phyloP scores from a whole-genome alignment of 768 basidiomycete species.

The Suillus decipiens region DNA sequence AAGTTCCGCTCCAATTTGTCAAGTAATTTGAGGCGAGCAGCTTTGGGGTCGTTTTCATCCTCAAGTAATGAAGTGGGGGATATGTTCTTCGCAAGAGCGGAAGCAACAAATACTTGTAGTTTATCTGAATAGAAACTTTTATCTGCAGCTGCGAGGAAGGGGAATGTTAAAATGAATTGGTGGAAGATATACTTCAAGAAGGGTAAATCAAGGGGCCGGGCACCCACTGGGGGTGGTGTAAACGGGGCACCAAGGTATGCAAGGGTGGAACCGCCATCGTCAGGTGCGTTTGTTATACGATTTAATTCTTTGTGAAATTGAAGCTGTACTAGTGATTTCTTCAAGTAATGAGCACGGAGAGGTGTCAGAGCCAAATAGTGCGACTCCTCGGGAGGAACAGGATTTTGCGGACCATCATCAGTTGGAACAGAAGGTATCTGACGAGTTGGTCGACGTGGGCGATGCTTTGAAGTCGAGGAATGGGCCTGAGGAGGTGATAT shows the following conservation, averaged over 20 bases:
- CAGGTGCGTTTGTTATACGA: constrained; percentile 51
- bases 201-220: constrained; percentile 71
- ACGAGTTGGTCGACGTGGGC: constrained; percentile 18
- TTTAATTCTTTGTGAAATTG: constrained; percentile 83
- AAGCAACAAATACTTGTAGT: constrained; percentile 90
- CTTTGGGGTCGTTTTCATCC: constrained; percentile 49
- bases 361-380: constrained; percentile 60
- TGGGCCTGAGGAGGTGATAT: neutral
- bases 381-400: neutral
- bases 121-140: constrained; percentile 92
- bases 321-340: constrained; percentile 90
- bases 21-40: constrained; percentile 67
- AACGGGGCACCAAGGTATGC: constrained; percentile 92
- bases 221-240: constrained; percentile 61
- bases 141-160: constrained; percentile 88
- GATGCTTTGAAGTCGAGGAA: neutral
- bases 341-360: constrained; percentile 95
- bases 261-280: constrained; percentile 59
- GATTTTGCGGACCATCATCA: neutral
- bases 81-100: constrained; percentile 79
- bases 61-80: constrained; percentile 62
- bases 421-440: constrained; percentile 10
- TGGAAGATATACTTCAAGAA: constrained; percentile 89
- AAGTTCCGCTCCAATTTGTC: constrained; percentile 84
- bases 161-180: constrained; percentile 93